Evolutionary conservation across 192 early-diverging fungal genomes (phyloP).

Genomic region (Podila epigama): DNA sequence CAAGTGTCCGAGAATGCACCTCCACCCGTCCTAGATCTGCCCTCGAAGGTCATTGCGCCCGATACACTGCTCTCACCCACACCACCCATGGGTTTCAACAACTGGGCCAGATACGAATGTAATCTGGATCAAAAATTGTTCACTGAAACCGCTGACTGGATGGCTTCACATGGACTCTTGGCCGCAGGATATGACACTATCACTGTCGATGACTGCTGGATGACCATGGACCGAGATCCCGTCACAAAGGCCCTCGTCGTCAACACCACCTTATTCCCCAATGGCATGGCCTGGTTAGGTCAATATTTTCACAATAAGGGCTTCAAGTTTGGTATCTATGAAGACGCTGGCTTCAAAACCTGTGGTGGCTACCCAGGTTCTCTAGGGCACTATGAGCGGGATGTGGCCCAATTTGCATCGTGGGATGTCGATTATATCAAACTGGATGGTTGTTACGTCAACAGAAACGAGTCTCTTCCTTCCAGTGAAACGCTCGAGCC

Average conservation of each 20-base stretch:
- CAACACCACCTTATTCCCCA: conserved; percentile 58
- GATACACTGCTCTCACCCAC: conserved; percentile 9
- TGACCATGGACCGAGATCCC: conserved; percentile 42
- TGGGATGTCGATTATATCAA: conserved; percentile 72
- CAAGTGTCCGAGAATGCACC: conserved; percentile 1
- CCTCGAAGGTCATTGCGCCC: neutral
- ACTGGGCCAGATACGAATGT: conserved; percentile 64
- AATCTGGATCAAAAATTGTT: conserved; percentile 59
- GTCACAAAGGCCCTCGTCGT: conserved; percentile 26
- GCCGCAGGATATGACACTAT: conserved; percentile 62
- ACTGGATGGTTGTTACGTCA: conserved; percentile 64
- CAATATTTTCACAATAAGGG: conserved; percentile 60
- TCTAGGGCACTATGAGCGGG: conserved; percentile 51
- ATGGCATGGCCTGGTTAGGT: conserved; percentile 57
- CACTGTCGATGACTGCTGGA: conserved; percentile 69
- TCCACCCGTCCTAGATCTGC: conserved; percentile 13
- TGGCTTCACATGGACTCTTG: conserved; percentile 50
- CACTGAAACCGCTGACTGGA: conserved; percentile 55
- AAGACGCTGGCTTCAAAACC: conserved; percentile 52
- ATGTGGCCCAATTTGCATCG: conserved; percentile 56
- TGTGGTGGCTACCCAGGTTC: conserved; percentile 61
- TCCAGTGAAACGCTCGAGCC: conserved; percentile 46
- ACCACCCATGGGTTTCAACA: conserved; percentile 64
- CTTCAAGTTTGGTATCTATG: conserved; percentile 55
- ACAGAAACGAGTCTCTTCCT: conserved; percentile 39